Percentiles rank a stretch among this genome's conserved stretches.
Evolutionary conservation across 2,329 filamentous ascomycete species (phyloP).

Genomic region (Xylaria sp.): DNA sequence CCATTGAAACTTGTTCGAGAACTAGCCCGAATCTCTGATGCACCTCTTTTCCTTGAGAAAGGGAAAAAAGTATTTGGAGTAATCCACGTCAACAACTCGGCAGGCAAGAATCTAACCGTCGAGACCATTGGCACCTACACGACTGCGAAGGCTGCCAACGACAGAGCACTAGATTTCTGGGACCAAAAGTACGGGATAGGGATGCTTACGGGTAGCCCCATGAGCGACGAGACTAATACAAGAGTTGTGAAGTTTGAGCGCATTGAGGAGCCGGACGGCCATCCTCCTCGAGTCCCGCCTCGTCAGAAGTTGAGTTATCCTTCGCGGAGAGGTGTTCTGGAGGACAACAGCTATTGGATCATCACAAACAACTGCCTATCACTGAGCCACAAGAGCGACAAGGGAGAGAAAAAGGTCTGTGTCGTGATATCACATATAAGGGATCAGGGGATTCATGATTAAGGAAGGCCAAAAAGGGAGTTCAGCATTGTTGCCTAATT

Average conservation of each 20-base stretch:
- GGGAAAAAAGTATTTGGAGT: constrained; percentile 19
- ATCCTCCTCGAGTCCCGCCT: neutral
- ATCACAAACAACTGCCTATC: constrained; percentile 29
- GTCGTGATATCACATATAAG: constrained; percentile 16
- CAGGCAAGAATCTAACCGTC: constrained; percentile 7
- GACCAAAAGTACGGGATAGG: constrained; percentile 22
- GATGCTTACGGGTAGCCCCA: constrained; percentile 14
- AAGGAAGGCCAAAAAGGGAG: neutral
- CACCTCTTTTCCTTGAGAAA: neutral
- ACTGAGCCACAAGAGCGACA: constrained; percentile 8
- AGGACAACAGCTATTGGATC: constrained; percentile 23
- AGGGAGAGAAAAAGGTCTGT: constrained; percentile 14
- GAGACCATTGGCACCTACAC: constrained; percentile 31
- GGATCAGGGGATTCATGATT: constrained; percentile 28
- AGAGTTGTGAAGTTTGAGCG: neutral
- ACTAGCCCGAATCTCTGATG: neutral
- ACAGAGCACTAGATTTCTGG: constrained; percentile 34
- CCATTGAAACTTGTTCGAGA: constrained; percentile 28
- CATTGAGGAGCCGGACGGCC: neutral
- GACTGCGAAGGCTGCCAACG: constrained; percentile 29
- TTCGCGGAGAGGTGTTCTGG: constrained; percentile 18
- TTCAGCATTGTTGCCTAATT: neutral
- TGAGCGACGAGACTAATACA: neutral
- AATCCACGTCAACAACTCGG: constrained; percentile 21
- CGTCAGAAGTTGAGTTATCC: neutral